A percentile compares a stretch with the other conserved stretches of the same genome.
phyloP scores from a whole-genome alignment of 305 asterid species.

The Plantago coronopus region DNA sequence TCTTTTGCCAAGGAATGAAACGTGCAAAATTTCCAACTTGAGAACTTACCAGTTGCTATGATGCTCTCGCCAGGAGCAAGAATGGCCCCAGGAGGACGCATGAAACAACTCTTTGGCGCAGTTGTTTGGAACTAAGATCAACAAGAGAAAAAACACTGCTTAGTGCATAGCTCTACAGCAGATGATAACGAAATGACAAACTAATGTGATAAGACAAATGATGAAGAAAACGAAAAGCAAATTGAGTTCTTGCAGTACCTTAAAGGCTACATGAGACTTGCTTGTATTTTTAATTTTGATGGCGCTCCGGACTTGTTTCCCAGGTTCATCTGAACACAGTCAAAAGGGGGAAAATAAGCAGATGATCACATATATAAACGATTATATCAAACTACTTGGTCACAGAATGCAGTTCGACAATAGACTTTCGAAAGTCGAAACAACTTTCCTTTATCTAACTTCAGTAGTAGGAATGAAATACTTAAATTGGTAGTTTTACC shows the following conservation, averaged over 20 bases:
- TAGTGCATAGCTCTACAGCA: slow-evolving; percentile 17
- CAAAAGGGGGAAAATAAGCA: not conserved
- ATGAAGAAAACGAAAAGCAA: not conserved
- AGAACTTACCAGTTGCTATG: slow-evolving; percentile 71
- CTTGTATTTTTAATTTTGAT: slow-evolving; percentile 54
- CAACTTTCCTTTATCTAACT: not conserved
- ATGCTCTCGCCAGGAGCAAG: slow-evolving; percentile 91
- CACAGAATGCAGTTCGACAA: not conserved
- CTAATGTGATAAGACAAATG: not conserved
- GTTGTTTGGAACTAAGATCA: slow-evolving; percentile 85
- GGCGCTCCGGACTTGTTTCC: slow-evolving; percentile 63
- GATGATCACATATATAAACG: no score
- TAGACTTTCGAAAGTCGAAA: not conserved
- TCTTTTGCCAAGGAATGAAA: not conserved
- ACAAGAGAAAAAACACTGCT: slow-evolving; percentile 22
- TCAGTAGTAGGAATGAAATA: no score
- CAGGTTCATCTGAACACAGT: slow-evolving; percentile 50
- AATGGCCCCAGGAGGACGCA: slow-evolving; percentile 99
- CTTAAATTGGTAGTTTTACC: no score
- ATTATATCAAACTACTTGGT: not conserved
- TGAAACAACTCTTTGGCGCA: slow-evolving; percentile 93
- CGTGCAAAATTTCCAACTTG: slow-evolving; percentile 1
- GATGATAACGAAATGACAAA: slow-evolving; percentile 17
- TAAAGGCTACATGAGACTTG: slow-evolving; percentile 62
- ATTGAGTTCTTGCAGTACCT: slow-evolving; percentile 29